Percentiles rank a stretch among this genome's conserved stretches.
phyloP scores from a whole-genome alignment of 805 yeast species.

The Jamesozyma jinghongensis region DNA sequence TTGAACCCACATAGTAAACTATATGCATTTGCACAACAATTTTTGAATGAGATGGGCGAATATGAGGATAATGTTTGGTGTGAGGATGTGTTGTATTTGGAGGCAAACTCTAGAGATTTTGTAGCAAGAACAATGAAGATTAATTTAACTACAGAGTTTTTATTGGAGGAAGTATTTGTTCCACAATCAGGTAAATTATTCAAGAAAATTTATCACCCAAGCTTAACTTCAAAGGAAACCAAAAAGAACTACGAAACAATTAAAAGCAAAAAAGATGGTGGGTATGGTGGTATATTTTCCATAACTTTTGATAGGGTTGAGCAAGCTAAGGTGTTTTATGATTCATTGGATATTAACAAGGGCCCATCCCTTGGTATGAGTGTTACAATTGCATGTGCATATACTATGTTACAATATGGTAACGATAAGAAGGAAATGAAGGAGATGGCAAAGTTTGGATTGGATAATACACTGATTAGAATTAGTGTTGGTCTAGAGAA shows the following conservation, averaged over 20 bases:
- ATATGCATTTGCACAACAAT: conserved; percentile 32
- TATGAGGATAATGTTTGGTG: conserved; percentile 75
- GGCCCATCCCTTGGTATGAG: conserved; percentile 91
- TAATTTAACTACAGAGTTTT: conserved; percentile 47
- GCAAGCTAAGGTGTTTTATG: conserved; percentile 66
- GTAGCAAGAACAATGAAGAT: conserved; percentile 46
- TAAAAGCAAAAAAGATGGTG: conserved; percentile 55
- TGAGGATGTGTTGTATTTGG: conserved; percentile 87
- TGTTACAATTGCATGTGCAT: conserved; percentile 76
- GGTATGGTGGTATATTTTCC: conserved; percentile 83
- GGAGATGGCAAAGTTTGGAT: conserved; percentile 73
- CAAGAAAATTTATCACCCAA: conserved; percentile 65
- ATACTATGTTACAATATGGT: conserved; percentile 46
- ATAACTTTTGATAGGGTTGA: conserved; percentile 55
- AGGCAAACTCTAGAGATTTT: conserved; percentile 89
- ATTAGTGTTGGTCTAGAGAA: conserved; percentile 83
- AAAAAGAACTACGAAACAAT: conserved; percentile 60
- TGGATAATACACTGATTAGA: conserved; percentile 67
- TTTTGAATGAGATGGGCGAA: conserved; percentile 36
- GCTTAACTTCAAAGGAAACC: conserved; percentile 37
- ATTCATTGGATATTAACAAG: conserved; percentile 41
- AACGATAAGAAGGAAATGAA: conserved; percentile 69
- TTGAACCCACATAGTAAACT: conserved; percentile 60
- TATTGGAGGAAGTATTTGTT: conserved; percentile 42
- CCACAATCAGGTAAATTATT: conserved; percentile 37